Base-by-base conservation (phyloP, 345 rosid genomes). In the Acer yangbiense region DNA sequence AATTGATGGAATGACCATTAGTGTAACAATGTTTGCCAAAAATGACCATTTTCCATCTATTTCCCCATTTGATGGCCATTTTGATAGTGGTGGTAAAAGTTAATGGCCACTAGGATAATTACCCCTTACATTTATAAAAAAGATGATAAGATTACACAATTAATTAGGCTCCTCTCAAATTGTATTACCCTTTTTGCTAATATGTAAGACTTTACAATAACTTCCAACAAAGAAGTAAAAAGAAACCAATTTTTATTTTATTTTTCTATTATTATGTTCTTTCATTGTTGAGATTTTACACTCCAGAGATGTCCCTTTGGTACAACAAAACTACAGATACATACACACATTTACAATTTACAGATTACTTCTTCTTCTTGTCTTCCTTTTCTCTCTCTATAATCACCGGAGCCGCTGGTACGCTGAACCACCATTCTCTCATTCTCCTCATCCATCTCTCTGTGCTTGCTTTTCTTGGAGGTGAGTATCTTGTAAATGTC, bases 391-490 rank as follows among this genome's bases (percentile, higher is more conserved):
- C 94, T 81, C 87, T 89, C 72, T 89, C 93, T 39, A 93, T 86
- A 76, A 89, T 58, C 48, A 97, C 97, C 0, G 98, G 98, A 73
- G 98, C 98, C 1, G 98, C 98, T 0, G 98, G 99, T 77, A 93
- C 87, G 83, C 99, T 93, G 85, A 91, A 93, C 99, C 99, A 97
- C 98, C 99, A 97, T 74, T 94, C 99, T 79, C 89, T 91, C 82
- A 92, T 61, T 83, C 99, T 89, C 85, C 99, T 88, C 81, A 81
- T 75, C 82, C 85, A 82, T 85, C 93, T 86, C 75, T 93, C 99
- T 0, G 91, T 89, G 86, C 88, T 88, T 10, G 85, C 91, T 86
- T 78, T 89, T 76, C 98, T 84, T 9, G 83, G 87, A 1, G 94
- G 98, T 0, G 99, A 97, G 80, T 90, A 91, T 73, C 91, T 85